phyloP scores from a whole-genome alignment of 768 basidiomycete species.

The Tricholoma terreum region DNA sequence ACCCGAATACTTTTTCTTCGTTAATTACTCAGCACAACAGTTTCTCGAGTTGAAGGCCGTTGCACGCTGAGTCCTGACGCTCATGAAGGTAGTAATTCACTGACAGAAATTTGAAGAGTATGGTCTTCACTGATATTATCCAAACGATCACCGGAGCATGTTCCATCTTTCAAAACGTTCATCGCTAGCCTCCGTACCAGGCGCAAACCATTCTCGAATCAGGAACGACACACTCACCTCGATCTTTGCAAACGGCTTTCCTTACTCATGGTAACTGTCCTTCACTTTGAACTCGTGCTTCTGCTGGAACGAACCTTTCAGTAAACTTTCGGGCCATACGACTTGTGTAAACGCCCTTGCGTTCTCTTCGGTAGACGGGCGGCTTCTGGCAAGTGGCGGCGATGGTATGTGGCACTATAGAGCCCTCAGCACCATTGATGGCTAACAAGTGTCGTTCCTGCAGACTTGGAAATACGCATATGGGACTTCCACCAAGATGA shows the following conservation, averaged over 20 bases:
- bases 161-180: constrained; percentile 5
- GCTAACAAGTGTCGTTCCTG: background rate
- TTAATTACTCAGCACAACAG: too few species aligned
- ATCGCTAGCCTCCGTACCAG: background rate
- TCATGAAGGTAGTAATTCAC: background rate
- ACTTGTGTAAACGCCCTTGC: constrained; percentile 65
- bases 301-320: constrained; percentile 11
- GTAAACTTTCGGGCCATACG: constrained; percentile 43
- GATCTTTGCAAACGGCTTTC: constrained; percentile 29
- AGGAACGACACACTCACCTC: constrained; percentile 18
- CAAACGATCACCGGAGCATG: constrained; percentile 1
- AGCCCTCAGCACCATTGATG: too few species aligned
- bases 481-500: constrained; percentile 71
- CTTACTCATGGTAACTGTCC: constrained; percentile 33
- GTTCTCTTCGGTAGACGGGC: constrained; percentile 58
- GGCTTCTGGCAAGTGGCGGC: constrained; percentile 66
- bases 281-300: background rate
- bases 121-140: constrained; percentile 8
- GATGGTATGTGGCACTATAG: constrained; percentile 47
- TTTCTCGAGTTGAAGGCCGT: too few species aligned
- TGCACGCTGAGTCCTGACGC: too few species aligned
- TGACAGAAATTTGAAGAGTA: constrained; percentile 5
- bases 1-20: too few species aligned
- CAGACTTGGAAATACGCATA: constrained; percentile 54
- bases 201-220: background rate